Evolutionary conservation across 75 land plant genomes (phyloP), one percentile per base, ranked within the genome.

Genomic region (Chamaecyparis obtusa): DNA sequence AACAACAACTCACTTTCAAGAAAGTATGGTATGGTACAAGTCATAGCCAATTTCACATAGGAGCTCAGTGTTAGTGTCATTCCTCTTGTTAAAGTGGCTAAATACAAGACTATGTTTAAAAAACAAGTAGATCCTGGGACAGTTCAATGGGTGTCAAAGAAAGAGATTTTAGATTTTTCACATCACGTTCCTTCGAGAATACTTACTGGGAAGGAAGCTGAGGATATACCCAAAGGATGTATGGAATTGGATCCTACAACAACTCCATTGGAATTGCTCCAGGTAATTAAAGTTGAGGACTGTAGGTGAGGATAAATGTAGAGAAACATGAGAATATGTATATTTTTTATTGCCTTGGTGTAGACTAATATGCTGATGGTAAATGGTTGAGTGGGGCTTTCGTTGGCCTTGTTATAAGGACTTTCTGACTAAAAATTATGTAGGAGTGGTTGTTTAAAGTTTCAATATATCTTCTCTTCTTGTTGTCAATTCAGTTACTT

Each of bases 241-340:
- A 91, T 88, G 92, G 97, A 95, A 88, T 87, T 96, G 75, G 98
- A 96, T 85, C 98, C 98, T 15, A 97, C 98, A 83, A 94, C 98
- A 41, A 94, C 92, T 82, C 95, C 97, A 35, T 83, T 90, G 85
- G 93, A 93, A 56, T 89, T 92, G 48, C 90, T 93, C 56, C 90
- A 93, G 87, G 87, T 91, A 9, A 46, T 86, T 33, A 77, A 67
- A 24, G 89, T 88, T 36, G 74, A 86, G 14, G 83, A 85, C 56
- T 83, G n/a, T 43, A 80, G 83, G 43, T 30, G 54, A 24, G 49
- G 57, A 85, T 14, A 77, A 85, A 72, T n/a, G n/a, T 27, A 41
- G 48, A 44, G 14, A 32, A 80, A 32, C 30, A 80, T 37, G 13
- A 80, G 48, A 27, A 80, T 80, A 48, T n/a, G n/a, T n/a, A n/a